Conservation (phyloP, 257 asterid genomes). For the Ilex aquifolium region DNA sequence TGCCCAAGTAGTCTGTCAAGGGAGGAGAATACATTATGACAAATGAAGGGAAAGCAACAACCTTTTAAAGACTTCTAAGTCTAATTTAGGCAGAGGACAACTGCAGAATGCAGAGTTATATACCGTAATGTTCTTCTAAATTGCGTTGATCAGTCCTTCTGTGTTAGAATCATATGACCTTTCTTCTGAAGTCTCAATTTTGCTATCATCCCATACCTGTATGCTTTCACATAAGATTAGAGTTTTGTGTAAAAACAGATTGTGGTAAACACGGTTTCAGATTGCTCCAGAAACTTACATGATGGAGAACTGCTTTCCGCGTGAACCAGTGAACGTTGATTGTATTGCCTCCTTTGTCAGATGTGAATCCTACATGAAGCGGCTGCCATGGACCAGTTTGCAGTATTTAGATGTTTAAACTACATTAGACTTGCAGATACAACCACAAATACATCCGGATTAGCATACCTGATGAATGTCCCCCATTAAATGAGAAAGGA, state of each 20-base stretch:
- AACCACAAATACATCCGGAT: background rate
- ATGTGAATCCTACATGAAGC: constrained; percentile 66
- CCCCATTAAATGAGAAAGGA: constrained; percentile 80
- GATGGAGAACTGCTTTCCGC: constrained; percentile 68
- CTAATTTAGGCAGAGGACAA: no score
- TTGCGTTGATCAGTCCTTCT: constrained; percentile 37
- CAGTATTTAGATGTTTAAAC: background rate
- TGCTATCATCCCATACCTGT: constrained; percentile 81
- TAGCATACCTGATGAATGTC: constrained; percentile 77
- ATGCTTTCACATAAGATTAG: background rate
- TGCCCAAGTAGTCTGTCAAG: constrained; percentile 61
- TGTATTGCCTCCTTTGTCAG: constrained; percentile 62
- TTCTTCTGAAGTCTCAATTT: constrained; percentile 62
- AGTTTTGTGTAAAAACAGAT: background rate
- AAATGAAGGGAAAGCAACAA: background rate
- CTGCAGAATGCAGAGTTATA: background rate
- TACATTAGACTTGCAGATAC: background rate
- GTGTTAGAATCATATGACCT: constrained; percentile 44
- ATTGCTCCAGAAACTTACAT: constrained; percentile 31
- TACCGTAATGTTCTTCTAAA: constrained; percentile 72
- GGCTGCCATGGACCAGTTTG: constrained; percentile 42
- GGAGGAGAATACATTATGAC: background rate
- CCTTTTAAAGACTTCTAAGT: no score
- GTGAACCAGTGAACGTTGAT: constrained; percentile 79
- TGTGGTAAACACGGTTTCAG: background rate